Evolutionary conservation across 352 stramenopile genomes (phyloP).

Genomic region (Globisporangium spinosum): DNA sequence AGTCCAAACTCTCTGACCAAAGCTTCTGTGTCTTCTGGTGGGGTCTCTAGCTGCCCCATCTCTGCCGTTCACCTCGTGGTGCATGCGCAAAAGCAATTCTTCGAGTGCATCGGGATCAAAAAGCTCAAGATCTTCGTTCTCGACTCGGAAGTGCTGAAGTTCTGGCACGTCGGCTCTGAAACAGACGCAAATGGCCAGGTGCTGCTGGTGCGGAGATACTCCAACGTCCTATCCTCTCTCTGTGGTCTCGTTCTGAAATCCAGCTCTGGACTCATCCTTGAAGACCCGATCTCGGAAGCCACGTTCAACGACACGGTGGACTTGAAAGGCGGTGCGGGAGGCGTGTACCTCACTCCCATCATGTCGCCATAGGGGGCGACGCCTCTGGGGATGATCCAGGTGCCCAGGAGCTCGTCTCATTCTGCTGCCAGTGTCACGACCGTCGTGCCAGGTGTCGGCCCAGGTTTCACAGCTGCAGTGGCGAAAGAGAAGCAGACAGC

Average conservation of each 20-base stretch:
- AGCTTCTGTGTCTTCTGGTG: background rate
- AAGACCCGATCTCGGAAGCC: slow-evolving; percentile 44
- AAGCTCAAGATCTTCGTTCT: slow-evolving; percentile 67
- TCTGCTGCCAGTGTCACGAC: background rate
- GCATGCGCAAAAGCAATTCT: slow-evolving; percentile 47
- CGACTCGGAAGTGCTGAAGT: slow-evolving; percentile 40
- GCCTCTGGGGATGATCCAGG: slow-evolving; percentile 64
- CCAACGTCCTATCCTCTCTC: slow-evolving; percentile 54
- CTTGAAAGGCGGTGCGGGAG: slow-evolving; percentile 46
- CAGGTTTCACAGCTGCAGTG: slow-evolving; percentile 18
- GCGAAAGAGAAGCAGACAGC: slow-evolving; percentile 35
- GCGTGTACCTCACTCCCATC: slow-evolving; percentile 59
- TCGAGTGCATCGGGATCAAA: slow-evolving; percentile 55
- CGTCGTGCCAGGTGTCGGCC: background rate
- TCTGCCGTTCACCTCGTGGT: slow-evolving; percentile 52
- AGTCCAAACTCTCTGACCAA: background rate
- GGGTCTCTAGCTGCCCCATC: background rate
- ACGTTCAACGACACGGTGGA: slow-evolving; percentile 75
- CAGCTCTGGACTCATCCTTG: slow-evolving; percentile 24
- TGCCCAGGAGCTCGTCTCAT: slow-evolving; percentile 27
- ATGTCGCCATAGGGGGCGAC: slow-evolving; percentile 41
- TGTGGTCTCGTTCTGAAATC: slow-evolving; percentile 36
- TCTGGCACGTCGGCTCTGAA: slow-evolving; percentile 49
- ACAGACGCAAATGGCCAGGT: slow-evolving; percentile 19
- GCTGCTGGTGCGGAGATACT: slow-evolving; percentile 53